These are phyloP conservation scores for Penicillium daleae DNA, from an alignment of 495 filamentous ascomycete genomes.

Conservation along the genomic window DNA sequence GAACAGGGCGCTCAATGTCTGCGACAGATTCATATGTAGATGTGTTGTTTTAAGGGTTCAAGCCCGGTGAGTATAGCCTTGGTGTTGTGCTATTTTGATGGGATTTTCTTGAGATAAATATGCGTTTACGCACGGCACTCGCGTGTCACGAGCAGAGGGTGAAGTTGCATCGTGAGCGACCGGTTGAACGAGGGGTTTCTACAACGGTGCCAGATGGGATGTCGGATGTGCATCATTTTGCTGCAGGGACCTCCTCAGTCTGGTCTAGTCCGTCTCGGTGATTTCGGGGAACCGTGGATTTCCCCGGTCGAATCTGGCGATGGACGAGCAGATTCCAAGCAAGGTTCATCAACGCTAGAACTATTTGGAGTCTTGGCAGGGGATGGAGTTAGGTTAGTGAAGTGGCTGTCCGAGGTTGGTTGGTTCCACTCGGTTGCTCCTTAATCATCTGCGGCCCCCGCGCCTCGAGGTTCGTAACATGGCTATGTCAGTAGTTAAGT, in stretches of 20 bases:
- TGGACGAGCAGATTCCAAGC: constrained; percentile 8
- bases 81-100: neutral
- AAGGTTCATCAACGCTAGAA: neutral
- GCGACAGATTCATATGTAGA: constrained; percentile 8
- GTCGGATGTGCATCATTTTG: constrained; percentile 2
- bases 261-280: constrained; percentile 14
- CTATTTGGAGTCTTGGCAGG: neutral
- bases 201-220: constrained; percentile 13
- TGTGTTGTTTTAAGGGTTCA: neutral
- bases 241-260: constrained; percentile 1
- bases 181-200: constrained; percentile 3
- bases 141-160: neutral
- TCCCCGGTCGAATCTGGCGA: constrained; percentile 15
- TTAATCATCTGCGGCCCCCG: too few relatives aligned
- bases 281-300: constrained; percentile 17
- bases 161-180: constrained; percentile 14
- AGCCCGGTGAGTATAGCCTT: neutral
- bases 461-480: too few relatives aligned
- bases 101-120: constrained; percentile 1
- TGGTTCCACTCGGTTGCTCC: too few relatives aligned
- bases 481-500: too few relatives aligned
- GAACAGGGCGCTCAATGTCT: neutral
- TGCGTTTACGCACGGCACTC: neutral
- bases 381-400: neutral
- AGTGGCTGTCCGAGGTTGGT: neutral